Evolutionary conservation across 164 flowering plant genomes (phyloP).

Genomic region (Vitis rotundifolia): DNA sequence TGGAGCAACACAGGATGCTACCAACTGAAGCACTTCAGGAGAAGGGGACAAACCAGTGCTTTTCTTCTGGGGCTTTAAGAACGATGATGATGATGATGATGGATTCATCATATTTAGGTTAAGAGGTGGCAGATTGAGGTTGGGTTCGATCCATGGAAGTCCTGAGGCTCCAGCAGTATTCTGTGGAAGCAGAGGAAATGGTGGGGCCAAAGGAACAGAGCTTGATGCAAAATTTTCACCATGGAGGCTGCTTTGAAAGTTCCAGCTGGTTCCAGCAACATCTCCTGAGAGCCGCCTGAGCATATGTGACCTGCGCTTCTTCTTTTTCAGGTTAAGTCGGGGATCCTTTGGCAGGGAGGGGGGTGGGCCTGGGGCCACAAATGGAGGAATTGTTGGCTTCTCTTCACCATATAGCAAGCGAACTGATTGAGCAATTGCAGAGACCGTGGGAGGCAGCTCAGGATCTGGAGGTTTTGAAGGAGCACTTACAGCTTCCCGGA

Average conservation of each 20-base stretch:
- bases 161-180: slow-evolving; percentile 23
- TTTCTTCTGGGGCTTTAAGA: slow-evolving; percentile 28
- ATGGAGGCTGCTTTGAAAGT: slow-evolving; percentile 17
- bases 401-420: slow-evolving; percentile 81
- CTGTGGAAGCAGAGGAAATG: slow-evolving; percentile 27
- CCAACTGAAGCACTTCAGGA: slow-evolving; percentile 64
- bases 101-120: slow-evolving; percentile 29
- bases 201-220: slow-evolving; percentile 31
- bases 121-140: slow-evolving; percentile 31
- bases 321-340: slow-evolving; percentile 57
- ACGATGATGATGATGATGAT: slow-evolving; percentile 30
- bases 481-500: slow-evolving; percentile 79
- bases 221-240: slow-evolving; percentile 34
- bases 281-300: slow-evolving; percentile 22
- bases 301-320: slow-evolving; percentile 37
- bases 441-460: slow-evolving; percentile 77
- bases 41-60: slow-evolving; percentile 54
- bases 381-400: slow-evolving; percentile 75
- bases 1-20: slow-evolving; percentile 66
- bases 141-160: slow-evolving; percentile 39
- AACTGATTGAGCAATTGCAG: slow-evolving; percentile 89
- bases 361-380: slow-evolving; percentile 74
- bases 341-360: slow-evolving; percentile 86
- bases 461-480: slow-evolving; percentile 57
- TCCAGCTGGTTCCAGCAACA: slow-evolving; percentile 29